Evolutionary conservation across 495 filamentous ascomycete genomes (phyloP), one percentile per base, ranked within the genome.

Genomic region (Hypoxylon subgilvum): DNA sequence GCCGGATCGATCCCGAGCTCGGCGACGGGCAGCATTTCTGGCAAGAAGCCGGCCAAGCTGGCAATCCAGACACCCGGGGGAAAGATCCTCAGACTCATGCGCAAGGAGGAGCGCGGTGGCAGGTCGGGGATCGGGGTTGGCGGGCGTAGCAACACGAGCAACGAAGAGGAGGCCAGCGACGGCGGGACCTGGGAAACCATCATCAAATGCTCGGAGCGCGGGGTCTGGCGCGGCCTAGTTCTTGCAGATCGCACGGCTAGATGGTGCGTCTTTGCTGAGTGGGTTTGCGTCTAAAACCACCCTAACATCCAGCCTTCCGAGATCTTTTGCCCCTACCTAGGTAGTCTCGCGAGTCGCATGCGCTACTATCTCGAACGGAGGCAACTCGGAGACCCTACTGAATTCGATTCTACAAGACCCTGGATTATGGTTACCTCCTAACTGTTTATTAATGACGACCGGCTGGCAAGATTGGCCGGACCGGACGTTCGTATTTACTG

Each of bases 241-340:
- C 80, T 99, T 14, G 94, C 94, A 9, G 94, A 99, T 78, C 82
- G 94, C 47, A 97, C 89, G 56, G 95, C 93, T 6, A 80, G 94
- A 57, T 99, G 94, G 94, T 97, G 95, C 74, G 94, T 99, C 17
- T 99, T 96, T 77, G 93, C 88, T 21, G 94, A 99, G 76, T 99
- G 94, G 94, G 84, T 90, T 56, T 84, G 81, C 60, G 56, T 61
- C 21, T 60, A 38, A 46, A n/a, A n/a, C n/a, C n/a, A n/a, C n/a
- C n/a, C n/a, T n/a, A n/a, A n/a, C n/a, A n/a, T n/a, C n/a, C n/a
- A n/a, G n/a, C n/a, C n/a, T n/a, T n/a, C n/a, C n/a, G n/a, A n/a
- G n/a, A n/a, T n/a, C n/a, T n/a, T n/a, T n/a, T n/a, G n/a, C n/a
- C n/a, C n/a, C n/a, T n/a, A n/a, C n/a, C n/a, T n/a, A n/a, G n/a